A percentile compares a stretch with the other conserved stretches of the same genome.
Evolutionary conservation across 495 filamentous ascomycete species (phyloP).

Genomic region (Podospora appendiculata): DNA sequence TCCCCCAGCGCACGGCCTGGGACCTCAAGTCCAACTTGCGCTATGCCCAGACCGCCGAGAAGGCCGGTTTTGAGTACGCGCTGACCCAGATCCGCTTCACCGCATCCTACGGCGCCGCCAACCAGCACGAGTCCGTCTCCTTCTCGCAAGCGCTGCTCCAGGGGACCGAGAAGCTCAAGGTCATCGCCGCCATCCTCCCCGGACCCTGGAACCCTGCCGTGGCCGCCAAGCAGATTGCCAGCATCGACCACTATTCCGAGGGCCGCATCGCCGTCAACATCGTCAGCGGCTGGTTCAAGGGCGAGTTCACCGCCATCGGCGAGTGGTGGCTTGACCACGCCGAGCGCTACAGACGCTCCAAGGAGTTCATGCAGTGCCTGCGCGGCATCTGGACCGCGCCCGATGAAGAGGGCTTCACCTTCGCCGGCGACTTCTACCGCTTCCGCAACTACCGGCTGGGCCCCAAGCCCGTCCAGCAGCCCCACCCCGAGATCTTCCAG

Average conservation of each 20-base stretch:
- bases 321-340: conserved; percentile 47
- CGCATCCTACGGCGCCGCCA: conserved; percentile 40
- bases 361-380: conserved; percentile 40
- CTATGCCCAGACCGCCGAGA: conserved; percentile 38
- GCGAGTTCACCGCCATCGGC: conserved; percentile 40
- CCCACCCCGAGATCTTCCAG: too few species aligned
- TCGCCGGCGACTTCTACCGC: conserved; percentile 1
- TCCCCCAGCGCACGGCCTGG: conserved; percentile 39
- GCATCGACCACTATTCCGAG: conserved; percentile 40
- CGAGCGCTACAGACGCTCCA: conserved; percentile 38
- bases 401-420: conserved; percentile 33
- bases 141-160: conserved; percentile 41
- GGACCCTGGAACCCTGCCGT: conserved; percentile 43
- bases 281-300: conserved; percentile 44
- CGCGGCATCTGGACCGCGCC: conserved; percentile 38
- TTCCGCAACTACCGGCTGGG: too few species aligned
- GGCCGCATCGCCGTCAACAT: conserved; percentile 42
- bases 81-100: conserved; percentile 43
- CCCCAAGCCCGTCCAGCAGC: too few species aligned
- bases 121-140: conserved; percentile 43
- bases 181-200: conserved; percentile 42
- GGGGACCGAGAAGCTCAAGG: conserved; percentile 32
- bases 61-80: conserved; percentile 38
- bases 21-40: conserved; percentile 34
- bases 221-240: conserved; percentile 42